These are phyloP conservation scores for Hirsutella thompsonii DNA, from an alignment of 2,329 filamentous ascomycete genomes.

Conservation along the genomic window DNA sequence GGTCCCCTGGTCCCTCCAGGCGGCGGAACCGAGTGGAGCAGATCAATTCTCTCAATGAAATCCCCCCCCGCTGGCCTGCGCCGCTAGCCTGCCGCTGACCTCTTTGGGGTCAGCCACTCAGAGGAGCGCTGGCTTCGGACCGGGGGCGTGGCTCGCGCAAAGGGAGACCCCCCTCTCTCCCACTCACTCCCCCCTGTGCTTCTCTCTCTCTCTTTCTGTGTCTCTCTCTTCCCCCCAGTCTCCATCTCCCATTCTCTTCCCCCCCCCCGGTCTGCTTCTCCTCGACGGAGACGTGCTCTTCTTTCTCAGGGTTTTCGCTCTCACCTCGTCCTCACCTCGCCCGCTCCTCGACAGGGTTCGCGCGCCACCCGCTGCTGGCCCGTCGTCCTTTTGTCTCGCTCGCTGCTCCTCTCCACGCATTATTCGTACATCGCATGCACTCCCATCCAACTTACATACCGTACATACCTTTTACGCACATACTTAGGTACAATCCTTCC, in stretches of 20 bases:
- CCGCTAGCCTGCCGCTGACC: too few relatives aligned
- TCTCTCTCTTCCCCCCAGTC: not conserved
- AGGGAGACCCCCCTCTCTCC: too few relatives aligned
- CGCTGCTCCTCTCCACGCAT: conserved; percentile 7
- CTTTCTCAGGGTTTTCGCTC: not conserved
- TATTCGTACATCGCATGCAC: not conserved
- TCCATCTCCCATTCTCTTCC: not conserved
- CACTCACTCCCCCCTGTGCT: too few relatives aligned
- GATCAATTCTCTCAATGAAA: too few relatives aligned
- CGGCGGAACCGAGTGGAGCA: conserved; percentile 1
- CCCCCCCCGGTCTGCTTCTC: too few relatives aligned
- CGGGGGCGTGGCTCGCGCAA: too few relatives aligned
- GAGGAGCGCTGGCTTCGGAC: too few relatives aligned
- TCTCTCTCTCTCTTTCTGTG: not conserved
- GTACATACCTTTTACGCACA: conserved; percentile 1
- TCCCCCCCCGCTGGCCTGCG: too few relatives aligned
- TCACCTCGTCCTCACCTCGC: not conserved
- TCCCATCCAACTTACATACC: conserved; percentile 8
- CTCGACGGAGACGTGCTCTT: too few relatives aligned
- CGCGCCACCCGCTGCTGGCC: conserved; percentile 3
- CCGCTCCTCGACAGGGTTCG: conserved; percentile 1
- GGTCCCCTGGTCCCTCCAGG: not conserved
- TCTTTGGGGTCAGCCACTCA: too few relatives aligned
- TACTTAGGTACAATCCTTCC: conserved; percentile 2
- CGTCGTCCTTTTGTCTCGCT: not conserved